Evolutionary conservation across 2,329 filamentous ascomycete species (phyloP), one percentile per base, ranked within the genome.

Genomic region (Septoria linicola): DNA sequence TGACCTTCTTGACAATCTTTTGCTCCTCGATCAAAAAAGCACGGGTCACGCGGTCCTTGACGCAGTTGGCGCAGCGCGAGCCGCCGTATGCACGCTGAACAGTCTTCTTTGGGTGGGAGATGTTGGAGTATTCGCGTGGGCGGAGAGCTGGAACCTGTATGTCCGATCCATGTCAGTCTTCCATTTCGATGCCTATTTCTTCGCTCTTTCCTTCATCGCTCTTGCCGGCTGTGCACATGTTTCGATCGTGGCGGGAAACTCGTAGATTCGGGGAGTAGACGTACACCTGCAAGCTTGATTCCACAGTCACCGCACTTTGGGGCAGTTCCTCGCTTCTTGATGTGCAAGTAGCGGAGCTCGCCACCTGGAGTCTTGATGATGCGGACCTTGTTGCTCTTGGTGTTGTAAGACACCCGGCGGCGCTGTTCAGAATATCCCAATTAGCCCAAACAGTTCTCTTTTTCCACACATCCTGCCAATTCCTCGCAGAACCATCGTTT

Each of bases 1-100:
- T 84, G 70, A 99, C 93, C 89, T 99, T 99, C 90, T 99, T 99
- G 79, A 99, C 93, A 70, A 99, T 97, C 89, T 99, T 99, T 84
- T 99, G 93, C 85, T 99, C 93, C 83, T 99, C 95, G 66, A 99
- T 97, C 76, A 99, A 80, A 87, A 99, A 99, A 62, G 93, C 93
- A 68, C 93, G 89, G 68, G 96, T 89, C 67, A 99, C 89, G 69
- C 93, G 88, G 82, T 99, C 93, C 77, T 92, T 91, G 68, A 99
- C 93, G 78, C 93, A 99, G 83, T 89, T 93, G 73, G 88, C 90
- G 82, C 93, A 99, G 84, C 93, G 89, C 70, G 91, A 96, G 72
- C 93, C 93, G 76, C 93, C 91, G 76, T 99, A 99, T 71, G 93
- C 91, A 70, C 93, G 90, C 81, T 93, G 89, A 75, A 99, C 93